Base-by-base conservation (phyloP, 768 basidiomycete genomes). In the Mycena latifolia region DNA sequence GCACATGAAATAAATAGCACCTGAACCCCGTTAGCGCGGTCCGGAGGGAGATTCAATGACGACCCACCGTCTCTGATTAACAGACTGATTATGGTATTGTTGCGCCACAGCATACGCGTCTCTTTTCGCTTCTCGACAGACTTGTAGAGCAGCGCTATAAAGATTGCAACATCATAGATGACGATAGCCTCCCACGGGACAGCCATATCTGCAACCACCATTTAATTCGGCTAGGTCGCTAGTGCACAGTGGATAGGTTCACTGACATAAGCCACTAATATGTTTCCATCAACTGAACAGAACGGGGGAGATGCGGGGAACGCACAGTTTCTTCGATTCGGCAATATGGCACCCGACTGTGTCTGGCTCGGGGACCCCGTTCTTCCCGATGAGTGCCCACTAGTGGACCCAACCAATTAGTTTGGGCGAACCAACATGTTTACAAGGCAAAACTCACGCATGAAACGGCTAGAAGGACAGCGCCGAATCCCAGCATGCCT, bases 101-200 rank as follows among this genome's bases (percentile, higher is more conserved):
- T 15, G 14, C 52, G 14, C 33, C 52, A 15, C 22, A 37, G 35
- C n/a, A 35, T 25, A 9, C 22, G 35, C 11, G 31, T 2, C 51
- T 60, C 53, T 18, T 35, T 47, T 17, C 41, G 58, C 58, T 47
- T 55, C 25, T 25, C 33, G 10, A 43, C 10, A 0, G 58, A 43
- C 46, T 66, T 60, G 37, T 50, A 45, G 45, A 55, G 22, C 28
- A 66, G 48, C 24, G 48, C 27, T 12, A 20, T 18, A 43, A 66
- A 48, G n/a, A 66, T 66, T 10, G 55, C 5, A 24, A 66, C 24
- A 52, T 66, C 65, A 46, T 55, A 66, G 11, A 66, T 29, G 29
- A 66, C 48, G 5, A 66, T 3, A 3, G 65, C 65, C 51, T 66
- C 65, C 65, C 65, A 66, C 17, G 65, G 59, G 20, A 66, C 48